These are phyloP conservation scores for Talaromyces liani DNA, from an alignment of 495 filamentous ascomycete species.

Conservation along the genomic window DNA sequence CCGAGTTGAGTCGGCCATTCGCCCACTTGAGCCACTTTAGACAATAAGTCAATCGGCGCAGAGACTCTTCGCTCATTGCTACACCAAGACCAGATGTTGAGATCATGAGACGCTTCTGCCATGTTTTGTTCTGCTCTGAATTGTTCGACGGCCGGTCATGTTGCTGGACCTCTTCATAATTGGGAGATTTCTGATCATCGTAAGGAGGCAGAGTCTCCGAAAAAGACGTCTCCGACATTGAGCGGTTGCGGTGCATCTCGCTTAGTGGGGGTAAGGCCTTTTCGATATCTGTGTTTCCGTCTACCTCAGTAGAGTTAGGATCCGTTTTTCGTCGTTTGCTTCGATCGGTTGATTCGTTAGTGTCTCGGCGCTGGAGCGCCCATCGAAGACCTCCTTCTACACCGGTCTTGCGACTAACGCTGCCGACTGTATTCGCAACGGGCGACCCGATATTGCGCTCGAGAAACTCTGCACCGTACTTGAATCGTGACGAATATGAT, in stretches of 20 bases:
- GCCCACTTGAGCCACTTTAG: constrained; percentile 68
- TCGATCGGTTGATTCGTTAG: constrained; percentile 28
- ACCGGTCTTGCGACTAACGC: constrained; percentile 71
- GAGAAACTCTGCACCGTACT: constrained; percentile 74
- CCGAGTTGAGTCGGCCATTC: constrained; percentile 63
- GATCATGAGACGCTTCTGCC: constrained; percentile 74
- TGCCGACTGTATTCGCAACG: constrained; percentile 74
- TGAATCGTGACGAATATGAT: constrained; percentile 78
- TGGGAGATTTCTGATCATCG: constrained; percentile 64
- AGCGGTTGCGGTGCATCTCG: constrained; percentile 19
- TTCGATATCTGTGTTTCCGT: constrained; percentile 33
- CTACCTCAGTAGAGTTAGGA: constrained; percentile 13
- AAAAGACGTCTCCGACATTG: constrained; percentile 41
- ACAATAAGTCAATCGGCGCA: constrained; percentile 69
- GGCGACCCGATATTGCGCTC: constrained; percentile 75
- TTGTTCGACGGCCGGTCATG: constrained; percentile 17
- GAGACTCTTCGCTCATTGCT: constrained; percentile 78
- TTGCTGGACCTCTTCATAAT: constrained; percentile 49
- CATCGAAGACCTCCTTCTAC: constrained; percentile 76
- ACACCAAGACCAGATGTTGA: constrained; percentile 77
- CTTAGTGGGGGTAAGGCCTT: constrained; percentile 14
- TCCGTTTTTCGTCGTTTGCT: constrained; percentile 61
- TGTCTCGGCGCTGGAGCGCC: constrained; percentile 51
- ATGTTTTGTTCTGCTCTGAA: constrained; percentile 33
- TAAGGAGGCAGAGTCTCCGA: constrained; percentile 72